Evolutionary conservation across 257 asterid genomes (phyloP), one percentile per base, ranked within the genome.

Genomic region (Avicennia marina): DNA sequence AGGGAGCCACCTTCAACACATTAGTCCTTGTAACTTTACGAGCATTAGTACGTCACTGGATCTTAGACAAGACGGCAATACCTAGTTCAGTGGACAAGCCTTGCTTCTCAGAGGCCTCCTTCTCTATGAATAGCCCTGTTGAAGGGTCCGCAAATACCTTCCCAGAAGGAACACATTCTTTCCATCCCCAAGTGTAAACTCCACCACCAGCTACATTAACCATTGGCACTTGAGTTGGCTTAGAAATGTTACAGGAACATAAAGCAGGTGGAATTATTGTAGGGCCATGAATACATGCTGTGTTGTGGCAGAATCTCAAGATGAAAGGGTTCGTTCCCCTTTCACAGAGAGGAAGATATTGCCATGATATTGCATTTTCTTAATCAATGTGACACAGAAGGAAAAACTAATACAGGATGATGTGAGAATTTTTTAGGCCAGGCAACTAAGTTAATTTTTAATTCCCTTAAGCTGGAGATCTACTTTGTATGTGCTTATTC

Each of bases 111-210:
- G 17, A 26, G 41, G 19, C 68, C 48, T 76, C 88, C 68, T 80
- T 83, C 71, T 89, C 99, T 56, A 41, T 55, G 71, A 53, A 64
- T 49, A 61, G 54, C 56, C 81, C 80, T 9, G 65, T 40, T 19
- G 94, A 77, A 56, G 82, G 66, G 48, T 80, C 90, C 24, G 86
- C 95, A 50, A 80, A 27, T 43, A 82, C 75, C 77, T 78, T 86
- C 60, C 97, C 97, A 26, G 95, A 78, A 64, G 99, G 99, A 66
- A 89, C 76, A 63, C 99, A 93, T 81, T 93, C 97, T 75, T 86
- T 93, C 99, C 99, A 89, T 34, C 99, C 99, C 99, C 99, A 93
- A 33, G 97, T 82, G 73, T 80, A 89, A 43, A 93, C 95, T 58
- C 89, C 96, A 42, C 95, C 95, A 48, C 53, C 70, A 65, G 68